Percentiles rank a stretch among this genome's conserved stretches.
Conservation (phyloP, 331 rosid species). For the Quercus lobata region DNA sequence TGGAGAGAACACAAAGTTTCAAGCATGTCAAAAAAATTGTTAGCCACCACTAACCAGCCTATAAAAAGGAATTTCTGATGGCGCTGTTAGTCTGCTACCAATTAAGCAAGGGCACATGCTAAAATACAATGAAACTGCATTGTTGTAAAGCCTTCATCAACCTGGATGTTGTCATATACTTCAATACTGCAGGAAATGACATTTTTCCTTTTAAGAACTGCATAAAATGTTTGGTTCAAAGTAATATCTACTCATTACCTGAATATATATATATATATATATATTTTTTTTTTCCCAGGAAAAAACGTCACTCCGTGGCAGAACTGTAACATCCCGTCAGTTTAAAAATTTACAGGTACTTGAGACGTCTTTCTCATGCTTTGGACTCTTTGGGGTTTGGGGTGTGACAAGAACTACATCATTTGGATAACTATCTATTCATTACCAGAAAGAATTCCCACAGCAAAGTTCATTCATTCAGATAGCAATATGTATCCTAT, state of each 20-base stretch:
- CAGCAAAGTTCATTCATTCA: not conserved
- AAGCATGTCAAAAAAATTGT: not conserved
- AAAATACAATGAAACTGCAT: not conserved
- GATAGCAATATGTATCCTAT: not conserved
- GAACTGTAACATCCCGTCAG: too few species aligned
- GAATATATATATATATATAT: not conserved
- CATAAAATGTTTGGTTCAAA: not conserved
- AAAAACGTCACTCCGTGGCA: not conserved
- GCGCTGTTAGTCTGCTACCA: not conserved
- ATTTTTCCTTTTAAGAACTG: not conserved
- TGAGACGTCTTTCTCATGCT: too few species aligned
- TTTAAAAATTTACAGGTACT: too few species aligned
- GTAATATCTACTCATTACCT: not conserved
- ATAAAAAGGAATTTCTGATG: not conserved
- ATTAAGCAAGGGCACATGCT: not conserved
- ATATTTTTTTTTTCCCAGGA: too few species aligned
- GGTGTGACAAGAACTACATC: not conserved
- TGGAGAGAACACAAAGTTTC: not conserved
- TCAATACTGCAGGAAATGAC: not conserved
- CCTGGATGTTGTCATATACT: not conserved
- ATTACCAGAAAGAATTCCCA: not conserved
- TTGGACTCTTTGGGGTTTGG: too few species aligned
- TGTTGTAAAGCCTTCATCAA: not conserved
- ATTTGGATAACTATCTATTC: not conserved
- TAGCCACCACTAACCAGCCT: not conserved